Base-by-base conservation (phyloP, 768 basidiomycete genomes). In the Tubosaeta brunneosetosa region DNA sequence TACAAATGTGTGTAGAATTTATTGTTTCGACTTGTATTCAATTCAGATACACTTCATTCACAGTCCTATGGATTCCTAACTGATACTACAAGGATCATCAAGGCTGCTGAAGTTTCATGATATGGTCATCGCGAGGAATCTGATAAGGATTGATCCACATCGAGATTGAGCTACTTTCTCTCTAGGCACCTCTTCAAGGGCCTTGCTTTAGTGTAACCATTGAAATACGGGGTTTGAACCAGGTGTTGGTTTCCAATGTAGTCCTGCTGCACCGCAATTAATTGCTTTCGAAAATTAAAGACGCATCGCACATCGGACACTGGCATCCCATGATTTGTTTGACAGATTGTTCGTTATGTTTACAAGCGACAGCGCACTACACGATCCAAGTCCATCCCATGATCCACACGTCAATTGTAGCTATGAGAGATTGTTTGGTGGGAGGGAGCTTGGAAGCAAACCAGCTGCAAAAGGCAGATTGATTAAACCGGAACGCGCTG, bases 61-160 rank as follows among this genome's bases (percentile, higher is more conserved):
- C 53, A 82, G 79, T 69, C 66, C 55, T 83, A 80, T 48, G 81
- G 79, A 4, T 83, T 81, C 63, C 69, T 81, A 11, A 76, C 74
- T 8, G 68, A 73, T 52, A 63, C 71, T 2, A 50, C 53, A 34
- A 64, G 62, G 29, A 64, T 75, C 22, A 58, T 69, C 32, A 33
- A 53, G 26, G 64, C 59, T n/a, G 49, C 42, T 17, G 34, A 43
- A 16, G 14, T 38, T 43, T 48, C 27, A 40, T 22, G 22, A 22
- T 22, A 22, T 22, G 22, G 22, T 22, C 22, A 22, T 22, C 22
- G 22, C 22, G 3, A 22, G 22, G 22, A 22, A 22, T 22, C 22
- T 22, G 22, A 22, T 22, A 22, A 22, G 22, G 3, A 2, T 22
- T 1, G 22, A 22, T 22, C 22, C 22, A 22, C 22, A 22, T 22